Conservation (phyloP, 2,329 filamentous ascomycete species). For the Talaromyces sp. region DNA sequence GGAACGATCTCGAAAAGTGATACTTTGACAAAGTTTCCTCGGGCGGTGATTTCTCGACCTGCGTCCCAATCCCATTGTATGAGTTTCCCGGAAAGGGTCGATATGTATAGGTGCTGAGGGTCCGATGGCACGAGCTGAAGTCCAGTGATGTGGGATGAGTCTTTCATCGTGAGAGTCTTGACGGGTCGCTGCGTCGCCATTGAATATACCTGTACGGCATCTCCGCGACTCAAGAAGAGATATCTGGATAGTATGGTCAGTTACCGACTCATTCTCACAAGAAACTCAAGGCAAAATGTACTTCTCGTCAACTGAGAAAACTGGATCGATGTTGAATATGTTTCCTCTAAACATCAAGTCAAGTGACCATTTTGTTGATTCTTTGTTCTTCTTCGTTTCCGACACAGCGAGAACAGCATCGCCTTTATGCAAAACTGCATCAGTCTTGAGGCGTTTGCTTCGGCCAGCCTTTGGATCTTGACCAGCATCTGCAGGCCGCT, state of each 20-base stretch:
- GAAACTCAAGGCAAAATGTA: slow-evolving; percentile 29
- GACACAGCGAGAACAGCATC: background rate
- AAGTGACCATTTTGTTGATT: slow-evolving; percentile 41
- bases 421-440: slow-evolving; percentile 4
- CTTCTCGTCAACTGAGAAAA: slow-evolving; percentile 58
- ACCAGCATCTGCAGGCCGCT: slow-evolving; percentile 13
- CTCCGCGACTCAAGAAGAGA: slow-evolving; percentile 71
- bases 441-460: slow-evolving; percentile 16
- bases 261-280: background rate
- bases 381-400: background rate
- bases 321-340: slow-evolving; percentile 55
- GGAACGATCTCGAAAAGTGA: slow-evolving; percentile 28
- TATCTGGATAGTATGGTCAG: slow-evolving; percentile 48
- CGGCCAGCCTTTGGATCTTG: slow-evolving; percentile 8
- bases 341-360: slow-evolving; percentile 54
- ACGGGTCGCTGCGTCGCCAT: slow-evolving; percentile 76
- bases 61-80: slow-evolving; percentile 59
- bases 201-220: slow-evolving; percentile 76
- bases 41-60: slow-evolving; percentile 44
- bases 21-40: slow-evolving; percentile 41
- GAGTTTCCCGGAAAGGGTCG: slow-evolving; percentile 50
- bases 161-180: slow-evolving; percentile 62
- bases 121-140: slow-evolving; percentile 53
- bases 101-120: slow-evolving; percentile 53
- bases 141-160: slow-evolving; percentile 47